phyloP scores from a whole-genome alignment of 2,329 filamentous ascomycete species.

The Chrysoporthe puriensis region DNA sequence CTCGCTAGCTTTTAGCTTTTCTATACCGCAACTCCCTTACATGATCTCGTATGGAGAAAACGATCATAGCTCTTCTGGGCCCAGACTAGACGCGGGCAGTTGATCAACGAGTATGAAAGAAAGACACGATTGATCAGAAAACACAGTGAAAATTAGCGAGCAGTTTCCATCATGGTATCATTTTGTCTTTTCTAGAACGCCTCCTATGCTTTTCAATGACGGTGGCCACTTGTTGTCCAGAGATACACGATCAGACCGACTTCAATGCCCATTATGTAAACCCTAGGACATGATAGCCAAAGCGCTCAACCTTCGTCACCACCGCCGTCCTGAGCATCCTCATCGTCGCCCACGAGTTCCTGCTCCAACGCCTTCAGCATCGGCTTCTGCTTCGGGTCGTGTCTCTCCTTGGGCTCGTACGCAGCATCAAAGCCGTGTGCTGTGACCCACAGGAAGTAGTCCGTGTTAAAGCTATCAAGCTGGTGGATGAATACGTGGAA shows the following conservation, averaged over 20 bases:
- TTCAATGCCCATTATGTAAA: neutral
- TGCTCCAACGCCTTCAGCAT: conserved; percentile 46
- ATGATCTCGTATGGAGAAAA: neutral
- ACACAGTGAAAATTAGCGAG: too few species aligned
- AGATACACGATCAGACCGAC: too few species aligned
- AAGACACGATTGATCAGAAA: neutral
- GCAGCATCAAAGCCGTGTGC: conserved; percentile 69
- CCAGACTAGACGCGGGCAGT: neutral
- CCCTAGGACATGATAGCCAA: neutral
- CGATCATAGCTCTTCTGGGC: neutral
- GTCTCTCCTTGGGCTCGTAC: conserved; percentile 48
- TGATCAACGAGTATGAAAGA: neutral
- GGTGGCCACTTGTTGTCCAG: neutral
- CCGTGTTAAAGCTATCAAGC: conserved; percentile 72
- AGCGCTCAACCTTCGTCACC: conserved; percentile 31
- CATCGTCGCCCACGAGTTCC: conserved; percentile 57
- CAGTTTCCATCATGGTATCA: conserved; percentile 8
- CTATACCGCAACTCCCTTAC: neutral
- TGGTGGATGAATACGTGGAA: conserved; percentile 81
- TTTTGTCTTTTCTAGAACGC: neutral
- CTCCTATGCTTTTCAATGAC: neutral
- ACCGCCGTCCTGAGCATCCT: conserved; percentile 51
- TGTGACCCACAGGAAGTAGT: conserved; percentile 76
- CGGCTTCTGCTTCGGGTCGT: conserved; percentile 35
- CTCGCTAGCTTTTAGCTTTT: neutral